Evolutionary conservation across 108 stramenopile genomes (phyloP).

Genomic region (Skeletonema costatum): DNA sequence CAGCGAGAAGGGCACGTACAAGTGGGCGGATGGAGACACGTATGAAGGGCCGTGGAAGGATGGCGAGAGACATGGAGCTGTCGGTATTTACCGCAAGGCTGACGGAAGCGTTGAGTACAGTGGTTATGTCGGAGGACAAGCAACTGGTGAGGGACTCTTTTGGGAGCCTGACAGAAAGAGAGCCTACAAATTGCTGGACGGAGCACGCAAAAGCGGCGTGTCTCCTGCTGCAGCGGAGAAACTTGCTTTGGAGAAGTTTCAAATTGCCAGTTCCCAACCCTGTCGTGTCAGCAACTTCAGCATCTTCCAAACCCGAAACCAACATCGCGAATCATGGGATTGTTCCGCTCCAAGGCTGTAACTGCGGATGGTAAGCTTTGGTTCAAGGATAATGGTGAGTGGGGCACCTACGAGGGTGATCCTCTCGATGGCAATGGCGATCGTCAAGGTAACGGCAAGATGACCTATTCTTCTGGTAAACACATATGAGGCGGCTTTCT

Average conservation of each 20-base stretch:
- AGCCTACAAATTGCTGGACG: conserved; percentile 12
- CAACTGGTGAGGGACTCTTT: conserved; percentile 11
- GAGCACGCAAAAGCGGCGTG: conserved; percentile 1
- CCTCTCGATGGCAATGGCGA: conserved; percentile 15
- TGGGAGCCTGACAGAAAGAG: conserved; percentile 55
- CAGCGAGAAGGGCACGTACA: conserved; percentile 22
- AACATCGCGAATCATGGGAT: not conserved
- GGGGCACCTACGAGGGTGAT: conserved; percentile 26
- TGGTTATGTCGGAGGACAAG: conserved; percentile 6
- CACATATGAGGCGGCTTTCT: conserved; percentile 26
- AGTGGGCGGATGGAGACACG: conserved; percentile 2
- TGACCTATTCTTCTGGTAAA: conserved; percentile 23
- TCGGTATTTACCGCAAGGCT: not conserved
- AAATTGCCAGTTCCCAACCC: not conserved
- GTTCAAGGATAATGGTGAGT: conserved; percentile 9
- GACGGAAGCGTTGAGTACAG: conserved; percentile 14
- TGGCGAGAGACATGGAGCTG: conserved; percentile 14
- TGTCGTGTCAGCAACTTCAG: not conserved
- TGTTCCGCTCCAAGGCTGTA: not conserved
- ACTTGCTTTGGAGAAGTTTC: conserved; percentile 12
- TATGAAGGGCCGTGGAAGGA: conserved; percentile 20
- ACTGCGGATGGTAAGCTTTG: conserved; percentile 8
- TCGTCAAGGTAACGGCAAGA: conserved; percentile 40
- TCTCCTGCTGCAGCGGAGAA: not conserved
- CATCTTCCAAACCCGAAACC: not conserved